Base-by-base conservation (phyloP, 106 monocot species). In the Acorus gramineus region DNA sequence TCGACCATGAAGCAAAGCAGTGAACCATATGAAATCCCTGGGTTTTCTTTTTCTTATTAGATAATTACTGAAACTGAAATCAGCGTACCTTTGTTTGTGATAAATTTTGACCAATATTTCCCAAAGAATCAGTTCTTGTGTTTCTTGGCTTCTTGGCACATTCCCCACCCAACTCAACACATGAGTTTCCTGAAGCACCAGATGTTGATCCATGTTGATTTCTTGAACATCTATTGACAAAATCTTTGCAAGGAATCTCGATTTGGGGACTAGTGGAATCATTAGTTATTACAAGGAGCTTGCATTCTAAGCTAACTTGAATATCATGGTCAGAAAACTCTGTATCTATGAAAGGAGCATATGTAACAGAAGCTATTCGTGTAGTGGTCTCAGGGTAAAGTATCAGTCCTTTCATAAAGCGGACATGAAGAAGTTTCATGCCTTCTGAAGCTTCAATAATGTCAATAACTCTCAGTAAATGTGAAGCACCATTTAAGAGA, bases 381-480 rank as follows among this genome's bases (percentile, higher is more conserved):
- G 86, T 83, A 11, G 71, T 56, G 42, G 67, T 80, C 51, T 57
- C 69, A 65, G 83, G 83, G 56, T 81, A 83, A 57, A 90, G 68
- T 42, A 90, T 51, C 58, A 86, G 71, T 10, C 83, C 80, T 64
- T 86, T 64, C 65, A 68, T 66, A 58, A 76, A 83, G 63, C 65
- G 78, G 43, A 86, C 65, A 49, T 69, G 52, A 56, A 86, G 78
- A 62, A 76, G 48, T 14, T 81, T 74, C 53, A 71, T 11, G 5
- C 55, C 52, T 58, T 84, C 73, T 52, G 60, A 69, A 59, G 61
- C 65, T 71, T 86, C 83, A 53, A 50, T 58, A 69, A 90, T 66
- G 44, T 74, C 71, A 11, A 76, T 54, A 45, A 90, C 49, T 4
- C 64, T 73, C 53, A 90, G 59, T 59, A 71, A 70, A 62, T 76